These are phyloP conservation scores for Erythrobasidium yunnanense DNA, from an alignment of 768 basidiomycete genomes.

Conservation along the genomic window DNA sequence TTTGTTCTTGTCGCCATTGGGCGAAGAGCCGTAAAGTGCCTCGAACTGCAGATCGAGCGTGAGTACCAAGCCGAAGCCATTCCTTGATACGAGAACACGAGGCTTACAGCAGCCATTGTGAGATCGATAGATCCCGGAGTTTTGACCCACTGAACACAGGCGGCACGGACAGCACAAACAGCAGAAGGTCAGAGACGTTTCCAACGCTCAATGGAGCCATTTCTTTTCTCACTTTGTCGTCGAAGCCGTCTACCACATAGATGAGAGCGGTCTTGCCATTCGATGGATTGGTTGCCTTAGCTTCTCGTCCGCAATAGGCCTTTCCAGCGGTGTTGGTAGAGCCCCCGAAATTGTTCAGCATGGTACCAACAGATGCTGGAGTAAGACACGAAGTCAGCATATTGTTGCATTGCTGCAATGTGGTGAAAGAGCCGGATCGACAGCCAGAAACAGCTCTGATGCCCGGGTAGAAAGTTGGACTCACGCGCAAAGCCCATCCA, in stretches of 20 bases:
- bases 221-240: no score
- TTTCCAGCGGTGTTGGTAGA: slow-evolving; percentile 16
- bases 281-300: slow-evolving; percentile 9
- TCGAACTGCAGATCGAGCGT: no score
- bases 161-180: not conserved
- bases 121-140: not conserved
- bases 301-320: slow-evolving; percentile 36
- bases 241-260: not conserved
- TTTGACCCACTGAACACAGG: not conserved
- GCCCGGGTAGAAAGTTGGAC: not conserved
- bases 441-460: not conserved
- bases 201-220: no score
- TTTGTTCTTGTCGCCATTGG: slow-evolving; percentile 4
- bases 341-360: slow-evolving; percentile 31
- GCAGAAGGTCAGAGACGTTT: no score
- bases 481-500: not conserved
- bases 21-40: not conserved
- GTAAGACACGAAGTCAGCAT: slow-evolving; percentile 27
- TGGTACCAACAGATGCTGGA: slow-evolving; percentile 31
- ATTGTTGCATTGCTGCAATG: not conserved
- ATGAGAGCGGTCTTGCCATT: not conserved
- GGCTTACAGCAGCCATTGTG: not conserved
- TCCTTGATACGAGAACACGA: no score
- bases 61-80: no score
- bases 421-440: not conserved